phyloP scores from a whole-genome alignment of 257 asterid species.

The Fraxinus pennsylvanica region DNA sequence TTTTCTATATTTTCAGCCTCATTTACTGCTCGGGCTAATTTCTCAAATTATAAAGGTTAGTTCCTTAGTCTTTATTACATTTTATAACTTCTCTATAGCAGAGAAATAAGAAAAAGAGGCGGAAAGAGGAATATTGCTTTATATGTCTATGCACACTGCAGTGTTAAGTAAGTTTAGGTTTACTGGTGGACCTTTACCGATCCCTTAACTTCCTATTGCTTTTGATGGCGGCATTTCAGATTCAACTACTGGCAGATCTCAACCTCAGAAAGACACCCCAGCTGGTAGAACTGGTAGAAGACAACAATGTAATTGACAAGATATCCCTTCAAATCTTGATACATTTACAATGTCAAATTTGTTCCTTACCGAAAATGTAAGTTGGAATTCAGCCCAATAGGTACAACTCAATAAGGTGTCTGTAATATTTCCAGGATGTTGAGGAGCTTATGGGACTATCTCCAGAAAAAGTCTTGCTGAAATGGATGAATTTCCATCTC shows the following conservation, averaged over 20 bases:
- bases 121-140: constrained; percentile 9
- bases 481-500: constrained; percentile 98
- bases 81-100: constrained; percentile 20
- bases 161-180: constrained; percentile 17
- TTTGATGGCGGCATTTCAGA: constrained; percentile 51
- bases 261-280: constrained; percentile 97
- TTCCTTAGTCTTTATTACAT: constrained; percentile 20
- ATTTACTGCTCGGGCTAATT: constrained; percentile 88
- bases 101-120: constrained; percentile 7
- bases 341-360: neutral
- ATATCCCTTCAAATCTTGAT: constrained; percentile 22
- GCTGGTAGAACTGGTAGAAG: constrained; percentile 94
- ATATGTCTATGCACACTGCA: neutral
- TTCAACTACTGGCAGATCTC: constrained; percentile 96
- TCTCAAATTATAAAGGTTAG: constrained; percentile 97
- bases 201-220: constrained; percentile 18
- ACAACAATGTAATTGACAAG: constrained; percentile 63
- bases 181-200: constrained; percentile 28
- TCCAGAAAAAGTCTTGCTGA: constrained; percentile 85
- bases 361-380: constrained; percentile 14
- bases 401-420: constrained; percentile 36
- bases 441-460: constrained; percentile 97
- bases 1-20: constrained; percentile 66
- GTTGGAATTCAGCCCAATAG: constrained; percentile 24
- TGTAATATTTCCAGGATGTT: constrained; percentile 68